Base-by-base conservation (phyloP, 768 basidiomycete genomes). In the Solioccasus polychromus region DNA sequence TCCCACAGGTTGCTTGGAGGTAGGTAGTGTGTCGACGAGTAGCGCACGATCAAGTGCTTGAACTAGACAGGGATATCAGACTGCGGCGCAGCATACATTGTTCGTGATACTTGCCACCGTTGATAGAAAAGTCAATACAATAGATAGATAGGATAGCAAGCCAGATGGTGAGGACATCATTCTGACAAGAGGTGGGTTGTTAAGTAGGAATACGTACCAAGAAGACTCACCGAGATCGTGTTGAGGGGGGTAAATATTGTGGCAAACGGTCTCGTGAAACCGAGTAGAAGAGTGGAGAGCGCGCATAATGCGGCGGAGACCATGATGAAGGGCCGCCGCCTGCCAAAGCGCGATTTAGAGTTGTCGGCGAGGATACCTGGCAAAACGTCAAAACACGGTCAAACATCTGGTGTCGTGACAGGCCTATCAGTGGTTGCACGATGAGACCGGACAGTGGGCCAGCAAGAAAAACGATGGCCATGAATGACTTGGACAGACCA, bases 381-480 rank as follows among this genome's bases (percentile, higher is more conserved):
- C n/a, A n/a, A n/a, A n/a, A n/a, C n/a, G 23, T 4, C 5, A 24
- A 11, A 6, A 8, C 25, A 18, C 18, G 29, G 30, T 54, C 22
- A 47, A 15, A 30, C 2, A 11, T 6, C 14, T 8, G 18, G 25
- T 14, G n/a, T 5, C 12, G 48, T 42, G 61, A 49, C 32, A 31
- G 50, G 79, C 91, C 89, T 55, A 95, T 90, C 34, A 94, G 62
- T 1, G 93, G 95, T 60, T 97, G 94, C 53, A 95, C 87, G 36
- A 97, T 72, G 18, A 98, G 76, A 2, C 93, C 94, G 1, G 88
- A 91, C 7, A 94, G 69, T 2, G 92, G 94, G 0, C 93, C 94
- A 2, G 94, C 94, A 35, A 95, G 75, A 62, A 98, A 93, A 10
- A 96, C 94, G 18, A 91, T 73, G 1, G 92, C 85, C 82, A 96